A percentile compares a stretch with the other conserved stretches of the same genome.
phyloP scores from a whole-genome alignment of 768 basidiomycete species.

The Punctularia strigosozonata region DNA sequence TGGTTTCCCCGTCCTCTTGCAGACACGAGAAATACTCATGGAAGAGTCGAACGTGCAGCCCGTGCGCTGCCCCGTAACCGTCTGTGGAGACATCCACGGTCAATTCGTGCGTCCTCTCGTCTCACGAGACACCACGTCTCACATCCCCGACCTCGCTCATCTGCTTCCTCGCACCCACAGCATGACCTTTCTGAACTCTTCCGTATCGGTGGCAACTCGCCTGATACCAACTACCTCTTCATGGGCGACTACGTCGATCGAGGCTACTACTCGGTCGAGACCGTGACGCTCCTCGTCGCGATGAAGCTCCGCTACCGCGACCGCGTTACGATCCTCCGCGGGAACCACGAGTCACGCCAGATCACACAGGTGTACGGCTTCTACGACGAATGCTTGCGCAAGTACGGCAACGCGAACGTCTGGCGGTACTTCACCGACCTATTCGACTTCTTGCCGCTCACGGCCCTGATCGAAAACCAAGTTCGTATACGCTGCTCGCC shows the following conservation, averaged over 20 bases:
- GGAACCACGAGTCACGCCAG: conserved; percentile 98
- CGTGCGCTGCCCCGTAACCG: conserved; percentile 96
- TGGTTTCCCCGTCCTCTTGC: conserved; percentile 5
- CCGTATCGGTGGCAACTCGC: conserved; percentile 96
- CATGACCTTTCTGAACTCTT: conserved; percentile 99
- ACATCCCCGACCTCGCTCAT: conserved; percentile 2
- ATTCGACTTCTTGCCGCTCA: conserved; percentile 95
- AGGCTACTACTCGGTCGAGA: conserved; percentile 99
- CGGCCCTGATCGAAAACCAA: conserved; percentile 98
- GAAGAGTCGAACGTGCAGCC: conserved; percentile 99
- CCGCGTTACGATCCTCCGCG: conserved; percentile 93
- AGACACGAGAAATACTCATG: conserved; percentile 98
- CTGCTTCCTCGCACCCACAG: conserved; percentile 32
- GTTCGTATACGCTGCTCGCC: conserved; percentile 38
- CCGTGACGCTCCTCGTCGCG: conserved; percentile 92
- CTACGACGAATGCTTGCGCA: conserved; percentile 98
- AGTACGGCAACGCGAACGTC: conserved; percentile 99
- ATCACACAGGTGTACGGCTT: conserved; percentile 99
- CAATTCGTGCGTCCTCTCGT: conserved; percentile 77
- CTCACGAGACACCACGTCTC: conserved; percentile 4
- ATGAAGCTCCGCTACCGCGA: conserved; percentile 97
- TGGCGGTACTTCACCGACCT: conserved; percentile 99
- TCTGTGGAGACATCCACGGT: conserved; percentile 98
- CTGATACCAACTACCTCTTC: conserved; percentile 99
- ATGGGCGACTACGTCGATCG: conserved; percentile 99